Evolutionary conservation across 345 rosid genomes (phyloP).

Genomic region (Brassica incana): DNA sequence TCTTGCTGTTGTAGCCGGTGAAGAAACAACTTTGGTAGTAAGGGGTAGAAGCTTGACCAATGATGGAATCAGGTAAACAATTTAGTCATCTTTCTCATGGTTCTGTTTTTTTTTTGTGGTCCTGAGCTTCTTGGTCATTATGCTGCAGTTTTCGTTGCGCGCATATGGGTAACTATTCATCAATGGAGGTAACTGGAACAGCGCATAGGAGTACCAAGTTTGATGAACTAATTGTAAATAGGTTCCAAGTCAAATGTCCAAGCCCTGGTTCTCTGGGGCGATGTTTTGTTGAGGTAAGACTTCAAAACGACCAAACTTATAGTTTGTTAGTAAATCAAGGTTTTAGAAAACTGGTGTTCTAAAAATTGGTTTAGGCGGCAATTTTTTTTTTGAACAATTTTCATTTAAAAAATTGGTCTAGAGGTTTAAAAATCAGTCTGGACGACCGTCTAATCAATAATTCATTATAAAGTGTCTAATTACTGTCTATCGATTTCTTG

Average conservation of each 20-base stretch:
- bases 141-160: slow-evolving; percentile 65
- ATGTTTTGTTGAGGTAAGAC: slow-evolving; percentile 74
- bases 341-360: not conserved
- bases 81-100: not conserved
- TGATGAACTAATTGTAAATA: slow-evolving; percentile 55
- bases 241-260: slow-evolving; percentile 47
- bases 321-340: slow-evolving; percentile 3
- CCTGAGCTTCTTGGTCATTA: not conserved
- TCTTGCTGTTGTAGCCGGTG: slow-evolving; percentile 70
- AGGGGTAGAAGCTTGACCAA: slow-evolving; percentile 69
- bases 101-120: not conserved
- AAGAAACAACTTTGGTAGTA: slow-evolving; percentile 58
- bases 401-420: too few species aligned
- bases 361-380: too few species aligned
- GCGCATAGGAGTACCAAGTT: slow-evolving; percentile 29
- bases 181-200: slow-evolving; percentile 51
- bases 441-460: too few species aligned
- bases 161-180: slow-evolving; percentile 55
- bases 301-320: not conserved
- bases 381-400: too few species aligned
- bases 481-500: too few species aligned
- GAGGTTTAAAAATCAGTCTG: too few species aligned
- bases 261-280: slow-evolving; percentile 53
- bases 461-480: too few species aligned
- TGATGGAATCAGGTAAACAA: slow-evolving; percentile 59